Conservation (phyloP, 106 monocot species). For the Hemerocallis citrina region DNA sequence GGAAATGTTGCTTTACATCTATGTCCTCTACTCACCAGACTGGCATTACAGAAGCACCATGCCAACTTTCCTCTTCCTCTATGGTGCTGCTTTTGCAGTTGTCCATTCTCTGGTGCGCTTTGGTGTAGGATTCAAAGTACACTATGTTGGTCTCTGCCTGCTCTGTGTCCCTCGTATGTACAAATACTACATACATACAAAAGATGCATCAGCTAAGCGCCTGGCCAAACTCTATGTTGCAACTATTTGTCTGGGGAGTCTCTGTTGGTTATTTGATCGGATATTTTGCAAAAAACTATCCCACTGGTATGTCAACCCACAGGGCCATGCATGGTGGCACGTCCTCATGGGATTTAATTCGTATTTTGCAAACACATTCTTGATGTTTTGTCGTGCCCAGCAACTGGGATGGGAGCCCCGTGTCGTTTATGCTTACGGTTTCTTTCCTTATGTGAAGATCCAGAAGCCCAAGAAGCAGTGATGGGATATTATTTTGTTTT, state of each 20-base stretch:
- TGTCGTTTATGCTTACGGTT: slow-evolving; percentile 36
- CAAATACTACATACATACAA: slow-evolving; percentile 90
- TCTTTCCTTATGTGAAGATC: slow-evolving; percentile 65
- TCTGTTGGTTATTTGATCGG: slow-evolving; percentile 60
- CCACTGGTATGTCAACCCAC: slow-evolving; percentile 62
- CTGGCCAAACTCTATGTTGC: slow-evolving; percentile 55
- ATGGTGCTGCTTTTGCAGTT: slow-evolving; percentile 48
- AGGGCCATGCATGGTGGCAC: slow-evolving; percentile 93
- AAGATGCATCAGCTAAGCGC: slow-evolving; percentile 58
- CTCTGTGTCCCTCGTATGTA: slow-evolving; percentile 87
- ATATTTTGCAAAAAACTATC: slow-evolving; percentile 46
- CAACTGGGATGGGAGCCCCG: slow-evolving; percentile 68
- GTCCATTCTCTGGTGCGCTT: slow-evolving; percentile 48
- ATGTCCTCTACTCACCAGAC: slow-evolving; percentile 86
- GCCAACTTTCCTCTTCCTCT: slow-evolving; percentile 81
- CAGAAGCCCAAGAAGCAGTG: slow-evolving; percentile 45
- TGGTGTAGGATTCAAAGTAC: slow-evolving; percentile 50
- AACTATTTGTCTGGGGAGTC: slow-evolving; percentile 36
- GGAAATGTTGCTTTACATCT: slow-evolving; percentile 84
- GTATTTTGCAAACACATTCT: slow-evolving; percentile 76
- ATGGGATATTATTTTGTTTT: not conserved
- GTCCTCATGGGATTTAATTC: slow-evolving; percentile 84
- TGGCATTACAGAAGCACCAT: slow-evolving; percentile 85
- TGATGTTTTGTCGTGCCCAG: slow-evolving; percentile 85
- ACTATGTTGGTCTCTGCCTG: slow-evolving; percentile 63